Percentiles rank a stretch among this genome's conserved stretches.
Evolutionary conservation across 345 rosid species (phyloP).

Genomic region (Lagerstroemia speciosa): DNA sequence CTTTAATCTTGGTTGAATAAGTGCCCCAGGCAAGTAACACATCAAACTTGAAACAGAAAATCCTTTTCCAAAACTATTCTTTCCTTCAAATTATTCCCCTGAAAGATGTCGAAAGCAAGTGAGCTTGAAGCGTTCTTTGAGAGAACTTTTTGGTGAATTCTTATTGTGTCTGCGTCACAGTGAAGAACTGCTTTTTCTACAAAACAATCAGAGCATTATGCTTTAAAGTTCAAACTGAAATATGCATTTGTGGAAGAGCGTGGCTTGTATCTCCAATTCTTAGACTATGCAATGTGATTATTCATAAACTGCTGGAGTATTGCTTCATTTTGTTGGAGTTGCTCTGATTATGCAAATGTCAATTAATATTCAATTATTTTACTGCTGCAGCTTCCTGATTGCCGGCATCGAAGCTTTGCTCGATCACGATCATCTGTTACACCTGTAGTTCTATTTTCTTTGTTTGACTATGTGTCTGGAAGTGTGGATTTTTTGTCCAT

Average conservation of each 20-base stretch:
- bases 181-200: neutral
- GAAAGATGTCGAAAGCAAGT: neutral
- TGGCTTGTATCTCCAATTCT: neutral
- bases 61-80: neutral
- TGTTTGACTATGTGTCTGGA: neutral
- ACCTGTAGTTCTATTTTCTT: neutral
- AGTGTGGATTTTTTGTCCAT: neutral
- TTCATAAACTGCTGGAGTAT: neutral
- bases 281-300: neutral
- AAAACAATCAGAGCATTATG: neutral
- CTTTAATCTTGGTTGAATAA: neutral
- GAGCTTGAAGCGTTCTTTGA: neutral
- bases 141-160: neutral
- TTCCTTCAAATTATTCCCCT: neutral
- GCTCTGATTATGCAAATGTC: neutral
- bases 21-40: neutral
- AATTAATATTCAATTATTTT: neutral
- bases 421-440: neutral
- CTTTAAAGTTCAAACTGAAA: neutral
- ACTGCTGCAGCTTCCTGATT: conserved; percentile 13
- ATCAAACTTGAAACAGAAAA: neutral
- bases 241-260: too few relatives aligned
- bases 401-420: neutral
- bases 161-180: neutral
- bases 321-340: neutral